Evolutionary conservation across 2,329 filamentous ascomycete genomes (phyloP), one percentile per base, ranked within the genome.

Genomic region (Aspergillus amoenus): DNA sequence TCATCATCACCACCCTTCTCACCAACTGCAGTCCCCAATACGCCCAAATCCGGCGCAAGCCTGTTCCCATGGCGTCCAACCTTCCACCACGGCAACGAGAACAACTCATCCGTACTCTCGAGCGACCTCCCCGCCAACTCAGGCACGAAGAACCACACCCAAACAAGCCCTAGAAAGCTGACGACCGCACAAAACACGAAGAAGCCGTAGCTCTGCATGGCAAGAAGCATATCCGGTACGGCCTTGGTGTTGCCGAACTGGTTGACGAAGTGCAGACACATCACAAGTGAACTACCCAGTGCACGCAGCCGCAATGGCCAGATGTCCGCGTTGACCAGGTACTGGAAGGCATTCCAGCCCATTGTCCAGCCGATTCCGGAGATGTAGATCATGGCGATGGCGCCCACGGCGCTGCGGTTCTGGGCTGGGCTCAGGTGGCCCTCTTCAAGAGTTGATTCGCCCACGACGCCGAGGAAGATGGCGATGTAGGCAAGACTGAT

Each of bases 181-280:
- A 92, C 80, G 3, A 80, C 84, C 0, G 83, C 43, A 27, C 80
- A 72, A 92, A 93, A 76, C 87, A 89, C 82, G 88, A 87, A 78
- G 93, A 93, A 18, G 41, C 41, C 0, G 89, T 92, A 0, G 89
- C 90, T 57, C 81, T 84, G 24, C 7, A 22, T 54, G 2, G 62
- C 52, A 1, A 92, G 78, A 44, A 93, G 82, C 88, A 92, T 90
- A 62, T 85, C 83, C 1, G 89, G 89, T 0, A 91, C 86, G 0
- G 89, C 88, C 32, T 89, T 86, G 1, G 85, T 82, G 76, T 90
- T 91, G 27, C 88, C 89, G 69, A 90, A 92, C 73, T 91, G 88
- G 72, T 90, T 90, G 59, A 83, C 86, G 68, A 92, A 92, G 73
- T 92, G 89, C 58, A 91, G 82, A 0, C 85, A 88, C 89, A 92